Evolutionary conservation across 208 protist species (phyloP).

Genomic region (Kentomonas sorsogonicus): DNA sequence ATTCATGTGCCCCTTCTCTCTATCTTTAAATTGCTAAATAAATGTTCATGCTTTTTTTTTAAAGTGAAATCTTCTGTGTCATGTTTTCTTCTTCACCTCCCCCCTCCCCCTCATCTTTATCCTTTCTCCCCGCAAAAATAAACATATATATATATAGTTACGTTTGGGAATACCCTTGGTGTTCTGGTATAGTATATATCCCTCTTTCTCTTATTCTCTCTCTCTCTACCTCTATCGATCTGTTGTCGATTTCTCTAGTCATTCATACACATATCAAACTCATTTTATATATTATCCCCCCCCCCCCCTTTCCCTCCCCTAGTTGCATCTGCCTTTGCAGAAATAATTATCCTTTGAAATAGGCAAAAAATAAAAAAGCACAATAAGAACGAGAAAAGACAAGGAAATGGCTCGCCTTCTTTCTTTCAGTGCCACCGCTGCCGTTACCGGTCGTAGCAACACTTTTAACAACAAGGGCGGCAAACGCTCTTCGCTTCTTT

Average conservation of each 20-base stretch:
- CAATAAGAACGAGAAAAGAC: no score
- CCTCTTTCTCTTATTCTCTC: constrained; percentile 5
- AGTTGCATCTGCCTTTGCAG: not conserved
- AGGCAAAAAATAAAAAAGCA: no score
- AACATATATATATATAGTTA: not conserved
- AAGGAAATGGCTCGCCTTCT: no score
- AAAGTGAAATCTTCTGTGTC: no score
- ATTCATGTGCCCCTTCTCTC: no score
- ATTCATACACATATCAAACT: constrained; percentile 11
- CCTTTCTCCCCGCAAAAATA: not conserved
- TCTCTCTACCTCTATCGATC: constrained; percentile 5
- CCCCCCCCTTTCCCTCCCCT: not conserved
- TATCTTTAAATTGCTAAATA: no score
- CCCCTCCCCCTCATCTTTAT: constrained; percentile 8
- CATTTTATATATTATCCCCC: not conserved
- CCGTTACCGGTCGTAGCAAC: no score
- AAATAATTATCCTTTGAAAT: constrained; percentile 4
- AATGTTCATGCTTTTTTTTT: constrained; percentile 1
- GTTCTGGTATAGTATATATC: not conserved
- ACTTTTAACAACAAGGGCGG: no score
- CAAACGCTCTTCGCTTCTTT: no score
- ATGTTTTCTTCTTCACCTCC: not conserved
- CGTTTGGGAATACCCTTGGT: not conserved
- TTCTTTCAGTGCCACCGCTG: no score
- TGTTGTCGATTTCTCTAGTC: not conserved